Evolutionary conservation across 352 stramenopile species (phyloP).

Genomic region (Globisporangium nodosum): DNA sequence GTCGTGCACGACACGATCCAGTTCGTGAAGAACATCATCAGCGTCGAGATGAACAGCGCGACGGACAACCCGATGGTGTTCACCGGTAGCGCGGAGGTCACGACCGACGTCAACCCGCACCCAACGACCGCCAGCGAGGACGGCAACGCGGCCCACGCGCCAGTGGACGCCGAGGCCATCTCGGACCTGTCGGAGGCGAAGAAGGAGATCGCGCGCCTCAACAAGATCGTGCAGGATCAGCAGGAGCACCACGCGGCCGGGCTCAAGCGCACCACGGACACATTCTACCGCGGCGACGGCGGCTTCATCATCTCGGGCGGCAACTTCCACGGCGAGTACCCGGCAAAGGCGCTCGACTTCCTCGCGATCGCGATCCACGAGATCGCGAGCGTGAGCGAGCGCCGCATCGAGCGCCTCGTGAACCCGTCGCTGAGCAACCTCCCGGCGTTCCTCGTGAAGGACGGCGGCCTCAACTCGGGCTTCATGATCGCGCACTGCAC

Average conservation of each 20-base stretch:
- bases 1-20: constrained; percentile 84
- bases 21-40: constrained; percentile 81
- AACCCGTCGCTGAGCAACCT: constrained; percentile 85
- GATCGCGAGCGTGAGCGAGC: constrained; percentile 81
- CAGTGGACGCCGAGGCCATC: constrained; percentile 32
- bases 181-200: constrained; percentile 66
- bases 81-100: constrained; percentile 61
- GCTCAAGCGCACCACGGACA: constrained; percentile 79
- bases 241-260: constrained; percentile 43
- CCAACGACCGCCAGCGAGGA: constrained; percentile 10
- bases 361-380: constrained; percentile 86
- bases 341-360: constrained; percentile 86
- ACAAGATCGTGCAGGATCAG: constrained; percentile 43
- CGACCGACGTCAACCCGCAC: constrained; percentile 46
- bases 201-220: constrained; percentile 71
- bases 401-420: constrained; percentile 82
- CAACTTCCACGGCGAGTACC: constrained; percentile 91
- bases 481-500: constrained; percentile 92
- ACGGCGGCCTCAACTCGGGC: constrained; percentile 84
- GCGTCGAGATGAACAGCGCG: constrained; percentile 88
- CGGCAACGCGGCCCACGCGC: constrained; percentile 7
- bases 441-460: constrained; percentile 79
- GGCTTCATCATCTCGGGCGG: constrained; percentile 87
- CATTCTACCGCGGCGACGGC: constrained; percentile 69
- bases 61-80: constrained; percentile 91